Percentiles rank a stretch among this genome's conserved stretches.
phyloP scores from a whole-genome alignment of 306 rosid genomes.

The Vicia villosa region DNA sequence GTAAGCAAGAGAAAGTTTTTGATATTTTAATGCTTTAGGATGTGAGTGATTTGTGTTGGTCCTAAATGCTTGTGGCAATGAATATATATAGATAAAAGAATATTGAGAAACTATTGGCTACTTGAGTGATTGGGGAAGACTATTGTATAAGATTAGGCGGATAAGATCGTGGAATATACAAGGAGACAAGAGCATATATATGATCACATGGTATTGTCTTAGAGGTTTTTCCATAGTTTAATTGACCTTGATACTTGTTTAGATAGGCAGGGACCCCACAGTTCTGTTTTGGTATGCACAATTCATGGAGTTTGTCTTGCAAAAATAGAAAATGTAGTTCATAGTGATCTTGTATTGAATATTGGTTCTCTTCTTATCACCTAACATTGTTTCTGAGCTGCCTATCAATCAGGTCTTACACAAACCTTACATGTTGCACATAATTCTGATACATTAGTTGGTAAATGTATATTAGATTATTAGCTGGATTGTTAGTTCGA shows the following conservation, averaged over 20 bases:
- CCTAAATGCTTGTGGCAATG: conserved; percentile 3
- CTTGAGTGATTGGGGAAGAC: conserved; percentile 5
- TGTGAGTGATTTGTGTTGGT: conserved; percentile 28
- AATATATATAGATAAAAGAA: conserved; percentile 15
- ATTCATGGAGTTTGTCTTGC: background rate
- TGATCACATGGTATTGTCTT: conserved; percentile 47
- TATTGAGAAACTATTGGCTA: background rate
- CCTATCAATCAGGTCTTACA: background rate
- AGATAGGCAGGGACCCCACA: background rate
- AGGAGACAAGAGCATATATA: conserved; percentile 26
- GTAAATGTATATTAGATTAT: background rate
- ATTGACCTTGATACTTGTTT: background rate
- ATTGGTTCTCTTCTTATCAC: background rate
- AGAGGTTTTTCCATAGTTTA: conserved; percentile 20
- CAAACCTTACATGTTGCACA: background rate
- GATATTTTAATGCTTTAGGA: conserved; percentile 19
- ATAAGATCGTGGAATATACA: background rate
- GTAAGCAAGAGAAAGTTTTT: background rate
- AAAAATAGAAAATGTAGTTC: background rate
- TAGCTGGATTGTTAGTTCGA: background rate
- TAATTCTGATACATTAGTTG: background rate
- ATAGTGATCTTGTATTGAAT: background rate
- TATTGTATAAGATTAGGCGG: background rate
- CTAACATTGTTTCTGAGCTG: background rate
- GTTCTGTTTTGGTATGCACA: background rate